Evolutionary conservation across 106 monocot species (phyloP), one percentile per base, ranked within the genome.

Genomic region (Phalaenopsis equestris): DNA sequence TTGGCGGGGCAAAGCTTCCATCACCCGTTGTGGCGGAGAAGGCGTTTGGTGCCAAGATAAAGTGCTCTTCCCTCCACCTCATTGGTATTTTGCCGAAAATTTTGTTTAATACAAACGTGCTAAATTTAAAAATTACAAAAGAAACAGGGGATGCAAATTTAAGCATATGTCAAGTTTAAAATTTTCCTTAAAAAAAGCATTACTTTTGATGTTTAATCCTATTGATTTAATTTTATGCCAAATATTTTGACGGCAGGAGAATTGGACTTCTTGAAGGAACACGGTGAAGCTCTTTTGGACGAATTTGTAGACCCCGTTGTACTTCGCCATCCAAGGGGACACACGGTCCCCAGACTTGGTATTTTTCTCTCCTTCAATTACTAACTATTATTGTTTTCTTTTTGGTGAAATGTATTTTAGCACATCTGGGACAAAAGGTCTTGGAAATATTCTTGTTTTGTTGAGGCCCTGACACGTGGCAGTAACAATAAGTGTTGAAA

Each of bases 301-400:
- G 82, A 80, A 30, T 92, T 80, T 70, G 82, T 88, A 8, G 84
- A 89, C 37, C 89, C 92, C 30, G 21, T 74, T 6, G 76, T 92
- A 38, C 78, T 88, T 17, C 84, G 77, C 41, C 92, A 93, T 70
- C 86, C 90, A 39, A 93, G 88, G 75, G 92, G 92, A 36, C 92
- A 93, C 75, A 93, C 92, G 0, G 88, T 93, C 55, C 92, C 92
- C 30, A 88, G 90, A 79, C 80, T 93, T 24, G 90, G 92, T 93
- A 11, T 74, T 74, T n/a, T 73, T 74, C 14, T 8, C 19, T 74
- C 21, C 21, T 8, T n/a, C 21, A 30, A 1, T 61, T 61, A 18
- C 61, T 0, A n/a, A 19, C 19, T 52, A 52, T 12, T 15, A 52
- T 12, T 52, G 3, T 12, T 52, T 52, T 52, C 2, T 15, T 47